Conservation (phyloP, 257 asterid genomes). For the Solanum sparsipilum region DNA sequence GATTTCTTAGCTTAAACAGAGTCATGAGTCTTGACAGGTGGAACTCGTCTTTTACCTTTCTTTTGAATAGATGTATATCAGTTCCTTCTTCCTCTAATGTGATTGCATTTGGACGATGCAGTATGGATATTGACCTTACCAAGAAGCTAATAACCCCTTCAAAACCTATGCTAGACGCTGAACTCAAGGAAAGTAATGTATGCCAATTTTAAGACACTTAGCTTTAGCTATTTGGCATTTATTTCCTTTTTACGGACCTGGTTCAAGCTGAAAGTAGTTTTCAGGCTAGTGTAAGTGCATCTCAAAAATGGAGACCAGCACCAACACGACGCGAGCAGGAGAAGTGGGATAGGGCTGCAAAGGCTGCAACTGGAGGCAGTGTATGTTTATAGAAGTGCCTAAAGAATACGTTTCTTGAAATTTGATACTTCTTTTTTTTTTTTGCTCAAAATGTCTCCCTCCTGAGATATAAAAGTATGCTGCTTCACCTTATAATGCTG, state of each 20-base stretch:
- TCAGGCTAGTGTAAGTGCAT: conserved; percentile 26
- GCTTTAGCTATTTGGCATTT: neutral
- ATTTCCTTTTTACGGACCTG: neutral
- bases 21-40: conserved; percentile 92
- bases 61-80: neutral
- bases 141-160: conserved; percentile 41
- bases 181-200: conserved; percentile 43
- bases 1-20: conserved; percentile 90
- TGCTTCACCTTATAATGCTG: neutral
- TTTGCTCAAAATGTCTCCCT: neutral
- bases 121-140: conserved; percentile 77
- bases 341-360: conserved; percentile 82
- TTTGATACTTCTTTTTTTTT: neutral
- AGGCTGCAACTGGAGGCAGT: conserved; percentile 94
- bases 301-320: conserved; percentile 73
- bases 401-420: neutral
- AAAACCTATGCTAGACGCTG: conserved; percentile 17
- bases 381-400: conserved; percentile 26
- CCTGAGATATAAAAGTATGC: neutral
- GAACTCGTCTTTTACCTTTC: neutral
- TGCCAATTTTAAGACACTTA: neutral
- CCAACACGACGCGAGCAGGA: conserved; percentile 97
- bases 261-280: conserved; percentile 4
- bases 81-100: neutral
- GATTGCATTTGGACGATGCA: conserved; percentile 12